Base-by-base conservation (phyloP, 345 rosid species). In the Turritis glabra region DNA sequence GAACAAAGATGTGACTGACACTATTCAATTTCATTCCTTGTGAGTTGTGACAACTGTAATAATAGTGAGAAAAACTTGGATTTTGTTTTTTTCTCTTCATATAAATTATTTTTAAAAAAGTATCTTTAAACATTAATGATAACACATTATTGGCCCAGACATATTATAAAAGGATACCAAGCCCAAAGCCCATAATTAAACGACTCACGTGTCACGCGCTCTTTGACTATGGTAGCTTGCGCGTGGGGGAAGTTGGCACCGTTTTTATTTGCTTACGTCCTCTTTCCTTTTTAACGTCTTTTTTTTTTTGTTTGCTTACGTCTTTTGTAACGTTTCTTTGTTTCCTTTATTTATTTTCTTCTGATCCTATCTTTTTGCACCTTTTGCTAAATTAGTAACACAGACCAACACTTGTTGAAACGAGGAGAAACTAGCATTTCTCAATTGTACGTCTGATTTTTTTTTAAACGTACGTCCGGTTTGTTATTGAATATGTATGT, bases 231-330 rank as follows among this genome's bases (percentile, higher is more conserved):
- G 5, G 10, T 14, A 15, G 33, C 11, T 26, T 22, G 71, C 71
- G 47, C 71, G 71, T 48, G 47, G 44, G 57, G 14, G 55, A 48
- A 66, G 32, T 25, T 68, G 11, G 35, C 25, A 50, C 59, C 33
- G 60, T 44, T 44, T n/a, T 8, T 44, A 17, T 44, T 8, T 40
- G 48, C 48, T n/a, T n/a, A 43, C 47, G 3, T 15, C 18, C 1
- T 15, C 7, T 43, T 15, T 6, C 8, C 2, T 40, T 40, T 43
- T 0, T 2, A 43, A 43, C 47, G 48, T 43, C 48, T 43, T 43
- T 64, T 41, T 26, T 27, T 14, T 41, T 26, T 27, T 14, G 13
- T 47, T 30, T 29, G 55, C 3, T 8, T 6, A 38, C 30, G 50
- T 52, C 15, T 26, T 53, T 53, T 53, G 33, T 25, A 50, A 18